A percentile compares a stretch with the other conserved stretches of the same genome.
These are phyloP conservation scores for Xanthoconium purpureum DNA, from an alignment of 768 basidiomycete genomes.

Conservation along the genomic window DNA sequence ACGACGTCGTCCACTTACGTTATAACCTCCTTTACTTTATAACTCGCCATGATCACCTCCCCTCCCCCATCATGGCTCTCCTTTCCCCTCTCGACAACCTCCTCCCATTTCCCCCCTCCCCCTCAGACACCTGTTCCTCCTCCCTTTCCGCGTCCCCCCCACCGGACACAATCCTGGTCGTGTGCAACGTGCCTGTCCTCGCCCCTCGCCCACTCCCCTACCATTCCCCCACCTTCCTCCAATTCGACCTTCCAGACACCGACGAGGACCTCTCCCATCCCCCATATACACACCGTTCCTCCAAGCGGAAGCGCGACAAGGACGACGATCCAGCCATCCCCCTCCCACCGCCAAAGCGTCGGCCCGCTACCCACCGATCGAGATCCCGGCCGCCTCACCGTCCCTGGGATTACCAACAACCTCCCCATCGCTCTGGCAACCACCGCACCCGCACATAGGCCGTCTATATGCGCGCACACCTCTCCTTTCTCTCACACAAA, in stretches of 20 bases:
- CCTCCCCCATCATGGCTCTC: not conserved
- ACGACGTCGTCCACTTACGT: slow-evolving; percentile 1
- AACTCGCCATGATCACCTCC: not conserved
- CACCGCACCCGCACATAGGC: slow-evolving; percentile 15
- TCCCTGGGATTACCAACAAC: slow-evolving; percentile 1
- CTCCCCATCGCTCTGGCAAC: slow-evolving; percentile 18
- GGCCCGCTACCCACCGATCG: slow-evolving; percentile 15
- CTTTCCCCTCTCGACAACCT: slow-evolving; percentile 27
- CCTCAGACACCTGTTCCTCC: not conserved
- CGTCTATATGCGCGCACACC: slow-evolving; percentile 4
- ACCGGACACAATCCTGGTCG: slow-evolving; percentile 41
- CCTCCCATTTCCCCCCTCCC: slow-evolving; percentile 33
- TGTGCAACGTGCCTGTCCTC: slow-evolving; percentile 65
- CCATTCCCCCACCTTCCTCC: slow-evolving; percentile 66
- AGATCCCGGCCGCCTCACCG: slow-evolving; percentile 16
- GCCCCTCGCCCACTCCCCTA: slow-evolving; percentile 69
- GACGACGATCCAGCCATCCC: slow-evolving; percentile 17
- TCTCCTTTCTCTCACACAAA: not conserved
- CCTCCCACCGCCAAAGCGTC: slow-evolving; percentile 25
- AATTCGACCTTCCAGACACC: slow-evolving; percentile 63
- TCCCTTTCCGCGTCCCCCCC: slow-evolving; percentile 14
- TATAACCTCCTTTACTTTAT: not conserved
- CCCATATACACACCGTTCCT: slow-evolving; percentile 55
- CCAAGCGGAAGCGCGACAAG: slow-evolving; percentile 51
- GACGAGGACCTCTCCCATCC: slow-evolving; percentile 71